A percentile compares a stretch with the other conserved stretches of the same genome.
Conservation (phyloP, 148 eudicot species). For the Silene latifolia region DNA sequence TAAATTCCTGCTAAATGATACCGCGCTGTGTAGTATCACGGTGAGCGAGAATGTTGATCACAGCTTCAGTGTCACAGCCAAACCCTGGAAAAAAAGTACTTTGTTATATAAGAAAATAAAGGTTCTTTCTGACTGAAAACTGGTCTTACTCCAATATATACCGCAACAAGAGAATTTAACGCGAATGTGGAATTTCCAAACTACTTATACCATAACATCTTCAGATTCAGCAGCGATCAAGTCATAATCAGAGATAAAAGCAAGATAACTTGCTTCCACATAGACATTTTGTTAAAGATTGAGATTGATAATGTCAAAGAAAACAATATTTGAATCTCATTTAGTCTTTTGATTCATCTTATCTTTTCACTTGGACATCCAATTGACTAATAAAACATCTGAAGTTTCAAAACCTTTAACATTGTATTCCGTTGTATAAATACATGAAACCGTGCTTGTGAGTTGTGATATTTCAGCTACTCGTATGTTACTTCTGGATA, state of each 20-base stretch:
- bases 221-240: neutral
- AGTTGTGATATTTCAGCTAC: no score
- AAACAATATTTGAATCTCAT: no score
- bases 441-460: no score
- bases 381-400: no score
- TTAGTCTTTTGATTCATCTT: no score
- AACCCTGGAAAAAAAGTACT: conserved; percentile 38
- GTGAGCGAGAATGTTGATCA: conserved; percentile 67
- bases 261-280: neutral
- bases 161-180: neutral
- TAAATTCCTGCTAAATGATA: conserved; percentile 56
- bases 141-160: neutral
- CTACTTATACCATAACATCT: neutral
- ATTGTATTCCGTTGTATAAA: no score
- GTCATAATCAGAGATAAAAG: neutral
- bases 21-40: conserved; percentile 68
- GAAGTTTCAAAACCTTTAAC: no score
- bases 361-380: no score
- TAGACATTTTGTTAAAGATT: no score
- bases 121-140: neutral
- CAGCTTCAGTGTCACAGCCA: conserved; percentile 65
- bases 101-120: neutral
- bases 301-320: no score
- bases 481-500: no score
- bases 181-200: neutral